phyloP scores from a whole-genome alignment of 2,329 filamentous ascomycete species.

The Fusarium sulawesiense region DNA sequence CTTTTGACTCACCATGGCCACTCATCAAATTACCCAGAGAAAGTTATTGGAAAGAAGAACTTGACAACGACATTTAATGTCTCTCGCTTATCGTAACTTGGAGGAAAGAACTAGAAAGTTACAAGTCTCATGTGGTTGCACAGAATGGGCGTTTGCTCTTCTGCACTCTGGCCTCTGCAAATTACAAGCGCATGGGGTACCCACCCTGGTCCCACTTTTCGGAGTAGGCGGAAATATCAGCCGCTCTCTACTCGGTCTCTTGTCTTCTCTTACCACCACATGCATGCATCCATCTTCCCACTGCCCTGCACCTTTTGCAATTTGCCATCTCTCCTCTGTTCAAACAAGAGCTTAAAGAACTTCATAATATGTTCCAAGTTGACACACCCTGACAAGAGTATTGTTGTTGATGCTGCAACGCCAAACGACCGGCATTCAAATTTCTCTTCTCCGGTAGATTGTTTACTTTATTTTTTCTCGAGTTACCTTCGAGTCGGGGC shows the following conservation, averaged over 20 bases:
- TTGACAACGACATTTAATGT: no score
- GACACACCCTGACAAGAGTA: background rate
- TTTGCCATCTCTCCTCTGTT: background rate
- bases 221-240: constrained; percentile 1
- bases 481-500: background rate
- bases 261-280: background rate
- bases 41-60: no score
- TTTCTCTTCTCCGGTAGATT: background rate
- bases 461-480: background rate
- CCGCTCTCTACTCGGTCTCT: background rate
- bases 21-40: background rate
- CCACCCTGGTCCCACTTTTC: background rate
- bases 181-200: background rate
- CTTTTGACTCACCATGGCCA: background rate
- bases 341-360: background rate
- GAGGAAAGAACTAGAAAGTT: background rate
- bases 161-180: background rate
- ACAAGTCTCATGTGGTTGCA: background rate
- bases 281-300: background rate
- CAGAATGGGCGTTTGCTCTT: background rate
- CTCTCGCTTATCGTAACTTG: background rate
- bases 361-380: background rate
- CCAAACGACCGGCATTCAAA: background rate
- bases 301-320: background rate
- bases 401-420: background rate